A percentile compares a stretch with the other conserved stretches of the same genome.
phyloP scores from a whole-genome alignment of 805 yeast species.

The Ascoidea rubescens region DNA sequence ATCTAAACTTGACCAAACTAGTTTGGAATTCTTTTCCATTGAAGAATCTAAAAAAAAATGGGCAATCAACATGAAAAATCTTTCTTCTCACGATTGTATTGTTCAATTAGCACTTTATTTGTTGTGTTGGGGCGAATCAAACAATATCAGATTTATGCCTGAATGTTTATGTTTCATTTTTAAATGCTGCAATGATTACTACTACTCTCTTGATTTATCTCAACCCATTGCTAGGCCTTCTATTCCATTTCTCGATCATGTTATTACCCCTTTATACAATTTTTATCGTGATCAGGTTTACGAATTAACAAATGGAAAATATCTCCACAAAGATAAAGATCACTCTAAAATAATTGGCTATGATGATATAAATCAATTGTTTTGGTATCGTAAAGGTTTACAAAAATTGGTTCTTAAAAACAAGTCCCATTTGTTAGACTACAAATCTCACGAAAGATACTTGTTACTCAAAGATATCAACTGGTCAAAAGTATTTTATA shows the following conservation, averaged over 20 bases:
- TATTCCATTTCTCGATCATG: slow-evolving; percentile 44
- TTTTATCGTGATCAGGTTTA: slow-evolving; percentile 43
- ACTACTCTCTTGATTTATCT: slow-evolving; percentile 28
- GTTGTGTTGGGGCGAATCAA: slow-evolving; percentile 84
- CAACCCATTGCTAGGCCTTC: slow-evolving; percentile 18
- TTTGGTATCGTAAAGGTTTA: slow-evolving; percentile 70
- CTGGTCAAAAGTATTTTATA: slow-evolving; percentile 58
- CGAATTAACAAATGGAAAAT: slow-evolving; percentile 26
- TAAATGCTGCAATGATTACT: slow-evolving; percentile 65
- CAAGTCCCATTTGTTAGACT: slow-evolving; percentile 33
- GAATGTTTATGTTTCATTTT: slow-evolving; percentile 78
- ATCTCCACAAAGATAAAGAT: slow-evolving; percentile 39
- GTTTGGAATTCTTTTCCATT: slow-evolving; percentile 13
- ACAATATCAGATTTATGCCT: slow-evolving; percentile 76
- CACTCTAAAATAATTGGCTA: slow-evolving; percentile 67
- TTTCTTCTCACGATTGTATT: slow-evolving; percentile 38
- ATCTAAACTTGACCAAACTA: neutral
- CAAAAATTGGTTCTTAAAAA: slow-evolving; percentile 35
- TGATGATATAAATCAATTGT: slow-evolving; percentile 80
- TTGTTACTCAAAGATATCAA: slow-evolving; percentile 34
- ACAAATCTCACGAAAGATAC: slow-evolving; percentile 44
- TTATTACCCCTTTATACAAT: slow-evolving; percentile 62
- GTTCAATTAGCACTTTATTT: slow-evolving; percentile 58
- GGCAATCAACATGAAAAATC: slow-evolving; percentile 34
- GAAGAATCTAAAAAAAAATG: slow-evolving; percentile 35